A percentile compares a stretch with the other conserved stretches of the same genome.
Evolutionary conservation across 2,329 filamentous ascomycete species (phyloP).

Genomic region (Beauveria australis): DNA sequence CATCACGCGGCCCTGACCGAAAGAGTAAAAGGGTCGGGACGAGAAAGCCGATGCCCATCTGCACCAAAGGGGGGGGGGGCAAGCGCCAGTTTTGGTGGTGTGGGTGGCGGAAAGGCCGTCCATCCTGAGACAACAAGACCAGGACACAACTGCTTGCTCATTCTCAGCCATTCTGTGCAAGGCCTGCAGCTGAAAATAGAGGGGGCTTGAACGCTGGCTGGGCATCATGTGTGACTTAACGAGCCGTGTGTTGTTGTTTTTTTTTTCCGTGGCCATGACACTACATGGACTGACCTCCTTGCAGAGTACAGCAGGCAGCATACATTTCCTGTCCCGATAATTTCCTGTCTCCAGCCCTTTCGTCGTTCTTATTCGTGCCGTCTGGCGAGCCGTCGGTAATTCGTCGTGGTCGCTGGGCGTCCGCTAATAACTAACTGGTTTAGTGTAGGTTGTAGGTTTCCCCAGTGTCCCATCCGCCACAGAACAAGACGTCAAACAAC

Average conservation of each 20-base stretch:
- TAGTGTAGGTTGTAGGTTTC: not conserved
- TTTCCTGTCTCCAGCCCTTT: not conserved
- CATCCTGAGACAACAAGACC: not conserved
- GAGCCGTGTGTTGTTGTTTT: not conserved
- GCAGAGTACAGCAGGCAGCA: not conserved
- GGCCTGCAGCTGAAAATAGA: not conserved
- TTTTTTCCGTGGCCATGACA: not conserved
- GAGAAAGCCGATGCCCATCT: not conserved
- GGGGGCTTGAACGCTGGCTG: not conserved
- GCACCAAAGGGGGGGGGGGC: not conserved
- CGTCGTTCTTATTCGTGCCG: not conserved
- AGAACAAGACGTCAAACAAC: too few relatives aligned
- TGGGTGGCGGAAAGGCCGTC: not conserved
- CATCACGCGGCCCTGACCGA: not conserved
- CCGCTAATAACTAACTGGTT: too few relatives aligned
- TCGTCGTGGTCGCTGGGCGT: not conserved
- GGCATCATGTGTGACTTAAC: not conserved
- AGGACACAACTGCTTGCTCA: not conserved
- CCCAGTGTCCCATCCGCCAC: not conserved
- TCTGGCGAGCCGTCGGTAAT: not conserved
- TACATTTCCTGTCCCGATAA: not conserved
- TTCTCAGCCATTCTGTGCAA: not conserved
- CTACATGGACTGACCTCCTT: not conserved
- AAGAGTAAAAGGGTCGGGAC: not conserved
- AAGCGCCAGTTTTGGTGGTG: not conserved